Conservation (phyloP, 345 rosid species). For the Populus simonii region DNA sequence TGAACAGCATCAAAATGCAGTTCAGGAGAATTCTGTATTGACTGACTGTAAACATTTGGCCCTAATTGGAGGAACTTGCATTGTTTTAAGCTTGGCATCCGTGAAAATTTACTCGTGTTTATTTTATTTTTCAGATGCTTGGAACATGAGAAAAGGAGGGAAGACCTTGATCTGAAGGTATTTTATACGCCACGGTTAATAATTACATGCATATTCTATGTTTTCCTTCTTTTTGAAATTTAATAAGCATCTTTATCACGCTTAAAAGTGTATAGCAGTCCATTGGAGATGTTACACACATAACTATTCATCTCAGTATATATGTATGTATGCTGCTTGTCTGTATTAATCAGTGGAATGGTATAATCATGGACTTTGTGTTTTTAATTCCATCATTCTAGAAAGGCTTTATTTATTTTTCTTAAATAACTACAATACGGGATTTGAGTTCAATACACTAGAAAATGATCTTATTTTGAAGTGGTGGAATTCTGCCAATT, state of each 20-base stretch:
- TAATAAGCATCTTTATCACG: background rate
- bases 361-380: background rate
- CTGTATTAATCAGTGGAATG: background rate
- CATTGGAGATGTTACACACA: background rate
- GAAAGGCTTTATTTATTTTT: too few relatives aligned
- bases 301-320: background rate
- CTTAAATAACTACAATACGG: too few relatives aligned
- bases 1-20: too few relatives aligned
- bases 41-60: background rate
- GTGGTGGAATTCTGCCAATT: too few relatives aligned
- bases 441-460: too few relatives aligned
- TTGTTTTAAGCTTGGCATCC: background rate
- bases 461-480: too few relatives aligned
- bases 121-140: constrained; percentile 45
- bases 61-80: background rate
- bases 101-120: background rate
- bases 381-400: too few relatives aligned
- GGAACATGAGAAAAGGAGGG: constrained; percentile 56
- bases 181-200: background rate
- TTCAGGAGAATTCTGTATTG: too few relatives aligned
- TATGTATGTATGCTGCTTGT: background rate
- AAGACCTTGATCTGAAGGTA: constrained; percentile 68
- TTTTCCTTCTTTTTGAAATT: background rate
- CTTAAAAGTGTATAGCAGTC: background rate
- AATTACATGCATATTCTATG: background rate